Evolutionary conservation across 1,284 basidiomycete genomes (phyloP).

Genomic region (Termitomyces sp.): DNA sequence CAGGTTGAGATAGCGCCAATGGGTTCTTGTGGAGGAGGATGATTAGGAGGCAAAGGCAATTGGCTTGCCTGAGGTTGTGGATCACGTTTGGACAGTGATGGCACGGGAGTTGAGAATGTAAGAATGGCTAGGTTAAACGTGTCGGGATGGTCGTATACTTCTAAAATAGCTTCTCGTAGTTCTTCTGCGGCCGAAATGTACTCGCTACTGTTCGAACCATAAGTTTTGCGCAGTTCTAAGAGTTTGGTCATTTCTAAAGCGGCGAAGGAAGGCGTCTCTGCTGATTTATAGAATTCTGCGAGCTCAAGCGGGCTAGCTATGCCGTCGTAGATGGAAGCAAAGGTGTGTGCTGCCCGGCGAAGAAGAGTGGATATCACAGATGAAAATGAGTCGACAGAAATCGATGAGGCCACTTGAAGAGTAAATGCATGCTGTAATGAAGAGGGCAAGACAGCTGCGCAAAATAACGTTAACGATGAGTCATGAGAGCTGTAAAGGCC

Average conservation of each 20-base stretch:
- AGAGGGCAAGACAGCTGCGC: constrained; percentile 47
- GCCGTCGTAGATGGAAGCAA: constrained; percentile 44
- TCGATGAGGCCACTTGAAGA: constrained; percentile 25
- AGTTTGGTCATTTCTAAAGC: constrained; percentile 56
- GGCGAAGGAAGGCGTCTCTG: constrained; percentile 46
- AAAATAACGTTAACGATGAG: constrained; percentile 10
- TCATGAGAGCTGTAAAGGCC: constrained; percentile 16
- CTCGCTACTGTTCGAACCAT: constrained; percentile 49
- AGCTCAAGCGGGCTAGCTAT: constrained; percentile 40
- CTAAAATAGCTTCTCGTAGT: constrained; percentile 40
- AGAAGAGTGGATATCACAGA: constrained; percentile 51
- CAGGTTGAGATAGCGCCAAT: constrained; percentile 63
- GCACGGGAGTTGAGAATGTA: constrained; percentile 32
- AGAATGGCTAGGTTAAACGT: constrained; percentile 50
- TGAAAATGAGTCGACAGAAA: constrained; percentile 33
- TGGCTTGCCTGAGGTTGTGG: constrained; percentile 39
- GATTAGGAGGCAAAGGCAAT: constrained; percentile 41
- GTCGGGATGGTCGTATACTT: constrained; percentile 30
- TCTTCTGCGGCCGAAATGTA: constrained; percentile 42
- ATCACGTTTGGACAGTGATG: constrained; percentile 24
- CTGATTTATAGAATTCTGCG: constrained; percentile 44
- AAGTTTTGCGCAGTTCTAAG: constrained; percentile 36
- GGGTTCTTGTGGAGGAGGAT: constrained; percentile 46
- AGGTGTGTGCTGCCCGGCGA: constrained; percentile 52
- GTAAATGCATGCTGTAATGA: constrained; percentile 41